Evolutionary conservation across 441 rosid genomes (phyloP), one percentile per base, ranked within the genome.

Genomic region (Gossypium davidsonii): DNA sequence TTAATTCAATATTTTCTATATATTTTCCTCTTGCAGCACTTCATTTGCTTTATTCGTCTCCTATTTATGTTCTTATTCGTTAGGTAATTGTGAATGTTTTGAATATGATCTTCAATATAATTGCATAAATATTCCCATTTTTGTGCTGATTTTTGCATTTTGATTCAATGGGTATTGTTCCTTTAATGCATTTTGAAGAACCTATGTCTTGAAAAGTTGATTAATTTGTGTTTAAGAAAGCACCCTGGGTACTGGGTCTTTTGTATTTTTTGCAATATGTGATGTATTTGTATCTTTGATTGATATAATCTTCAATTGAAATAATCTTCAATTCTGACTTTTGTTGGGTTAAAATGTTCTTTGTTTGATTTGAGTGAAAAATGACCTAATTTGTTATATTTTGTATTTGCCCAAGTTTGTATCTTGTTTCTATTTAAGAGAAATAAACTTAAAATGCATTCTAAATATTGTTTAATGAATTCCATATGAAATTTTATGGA

Each of bases 151-250:
- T 62, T 72, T 2, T 68, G 31, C 52, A 3, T 61, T 48, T 23
- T 70, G 17, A 11, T 42, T 63, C 28, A 39, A n/a, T 74, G 72
- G 75, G 73, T 72, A 2, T 67, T 52, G 42, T 71, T 37, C 34
- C 8, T 65, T 64, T 57, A 7, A 48, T 21, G 42, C 62, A 7
- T 71, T 34, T 53, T 17, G 20, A 34, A 53, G 14, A 46, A 74
- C 73, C 73, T 64, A 60, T 73, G 70, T 66, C 26, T 15, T 26
- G 26, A 49, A 79, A 72, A 28, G 59, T 53, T 57, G 61, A 1
- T 72, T 55, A 26, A 63, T 70, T 48, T 42, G 15, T 34, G 23
- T 49, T 64, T 14, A 55, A 48, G 42, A 63, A 18, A 31, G n/a
- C 11, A 28, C 39, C 53, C 44, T 55, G 34, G 28, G 2, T 21